phyloP scores from a whole-genome alignment of 768 basidiomycete genomes.

The Holtermanniella nyarrowii region DNA sequence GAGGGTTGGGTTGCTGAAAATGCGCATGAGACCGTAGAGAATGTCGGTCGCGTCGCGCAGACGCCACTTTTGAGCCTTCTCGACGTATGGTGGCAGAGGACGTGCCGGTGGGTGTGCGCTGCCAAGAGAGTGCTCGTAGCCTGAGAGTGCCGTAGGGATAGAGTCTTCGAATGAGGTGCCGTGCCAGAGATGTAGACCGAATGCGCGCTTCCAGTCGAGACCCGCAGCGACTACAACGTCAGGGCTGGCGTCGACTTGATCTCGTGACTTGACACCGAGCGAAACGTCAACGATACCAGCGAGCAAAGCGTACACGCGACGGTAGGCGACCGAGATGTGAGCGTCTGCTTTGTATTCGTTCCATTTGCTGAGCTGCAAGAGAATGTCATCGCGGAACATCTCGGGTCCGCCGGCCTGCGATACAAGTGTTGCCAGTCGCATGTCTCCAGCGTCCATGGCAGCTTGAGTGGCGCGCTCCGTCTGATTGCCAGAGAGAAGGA shows the following conservation, averaged over 20 bases:
- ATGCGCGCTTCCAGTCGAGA: constrained; percentile 87
- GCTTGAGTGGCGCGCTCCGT: constrained; percentile 67
- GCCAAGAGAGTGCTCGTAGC: constrained; percentile 47
- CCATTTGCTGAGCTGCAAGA: constrained; percentile 73
- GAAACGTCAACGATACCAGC: constrained; percentile 62
- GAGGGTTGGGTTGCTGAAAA: constrained; percentile 63
- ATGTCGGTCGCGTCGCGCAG: constrained; percentile 48
- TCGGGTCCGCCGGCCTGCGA: constrained; percentile 68
- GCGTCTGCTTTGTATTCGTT: constrained; percentile 61
- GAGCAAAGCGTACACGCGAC: constrained; percentile 73
- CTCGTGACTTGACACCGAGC: constrained; percentile 47
- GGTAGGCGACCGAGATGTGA: constrained; percentile 56
- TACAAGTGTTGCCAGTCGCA: constrained; percentile 79
- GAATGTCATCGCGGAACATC: constrained; percentile 61
- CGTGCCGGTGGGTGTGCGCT: constrained; percentile 36
- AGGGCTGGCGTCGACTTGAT: constrained; percentile 44
- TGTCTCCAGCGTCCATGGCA: constrained; percentile 63
- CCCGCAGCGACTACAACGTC: constrained; percentile 58
- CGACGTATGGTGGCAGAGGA: constrained; percentile 36
- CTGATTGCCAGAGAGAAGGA: constrained; percentile 75
- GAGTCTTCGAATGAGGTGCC: constrained; percentile 53
- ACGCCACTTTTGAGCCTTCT: constrained; percentile 8
- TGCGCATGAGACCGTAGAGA: constrained; percentile 67
- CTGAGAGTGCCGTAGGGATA: constrained; percentile 57
- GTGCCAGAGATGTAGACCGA: constrained; percentile 87